Percentiles rank a stretch among this genome's conserved stretches.
These are phyloP conservation scores for Colletotrichum sansevieriae DNA, from an alignment of 2,329 filamentous ascomycete species.

Conservation along the genomic window DNA sequence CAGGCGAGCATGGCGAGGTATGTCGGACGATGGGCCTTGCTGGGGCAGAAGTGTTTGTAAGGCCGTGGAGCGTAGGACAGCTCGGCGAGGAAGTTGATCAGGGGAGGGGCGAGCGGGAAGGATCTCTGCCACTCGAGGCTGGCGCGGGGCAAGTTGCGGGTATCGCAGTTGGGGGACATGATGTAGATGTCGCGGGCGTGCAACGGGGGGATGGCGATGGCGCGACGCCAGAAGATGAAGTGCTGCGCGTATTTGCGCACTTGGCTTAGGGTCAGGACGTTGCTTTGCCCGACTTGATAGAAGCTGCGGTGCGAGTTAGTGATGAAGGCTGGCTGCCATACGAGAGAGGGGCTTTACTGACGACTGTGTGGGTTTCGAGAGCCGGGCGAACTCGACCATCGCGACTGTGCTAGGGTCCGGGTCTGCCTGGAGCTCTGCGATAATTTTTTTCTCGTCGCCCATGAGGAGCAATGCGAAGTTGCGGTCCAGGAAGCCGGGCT, in stretches of 20 bases:
- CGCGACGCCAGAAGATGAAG: conserved; percentile 95
- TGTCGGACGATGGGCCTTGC: conserved; percentile 85
- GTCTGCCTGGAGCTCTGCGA: conserved; percentile 81
- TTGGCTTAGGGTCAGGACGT: conserved; percentile 81
- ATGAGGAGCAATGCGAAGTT: conserved; percentile 90
- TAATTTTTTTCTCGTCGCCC: conserved; percentile 81
- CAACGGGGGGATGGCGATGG: conserved; percentile 89
- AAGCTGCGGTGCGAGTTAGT: conserved; percentile 70
- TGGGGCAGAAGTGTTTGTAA: conserved; percentile 87
- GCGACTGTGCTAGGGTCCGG: conserved; percentile 80
- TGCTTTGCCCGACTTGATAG: conserved; percentile 77
- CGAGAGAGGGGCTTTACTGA: conserved; percentile 51
- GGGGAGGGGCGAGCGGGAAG: conserved; percentile 85
- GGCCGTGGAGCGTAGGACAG: conserved; percentile 84
- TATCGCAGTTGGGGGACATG: conserved; percentile 89
- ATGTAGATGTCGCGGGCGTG: conserved; percentile 93
- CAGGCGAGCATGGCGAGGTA: conserved; percentile 95
- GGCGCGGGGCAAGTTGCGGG: conserved; percentile 77
- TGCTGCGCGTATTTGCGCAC: conserved; percentile 91
- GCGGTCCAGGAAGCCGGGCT: conserved; percentile 80
- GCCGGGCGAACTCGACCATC: conserved; percentile 84
- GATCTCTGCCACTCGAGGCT: conserved; percentile 78
- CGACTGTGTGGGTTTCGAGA: conserved; percentile 77
- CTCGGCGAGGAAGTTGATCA: conserved; percentile 89
- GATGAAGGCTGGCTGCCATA: background rate